A percentile compares a stretch with the other conserved stretches of the same genome.
These are phyloP conservation scores for Leptosphaerulina australis DNA, from an alignment of 2,329 filamentous ascomycete genomes.

Conservation along the genomic window DNA sequence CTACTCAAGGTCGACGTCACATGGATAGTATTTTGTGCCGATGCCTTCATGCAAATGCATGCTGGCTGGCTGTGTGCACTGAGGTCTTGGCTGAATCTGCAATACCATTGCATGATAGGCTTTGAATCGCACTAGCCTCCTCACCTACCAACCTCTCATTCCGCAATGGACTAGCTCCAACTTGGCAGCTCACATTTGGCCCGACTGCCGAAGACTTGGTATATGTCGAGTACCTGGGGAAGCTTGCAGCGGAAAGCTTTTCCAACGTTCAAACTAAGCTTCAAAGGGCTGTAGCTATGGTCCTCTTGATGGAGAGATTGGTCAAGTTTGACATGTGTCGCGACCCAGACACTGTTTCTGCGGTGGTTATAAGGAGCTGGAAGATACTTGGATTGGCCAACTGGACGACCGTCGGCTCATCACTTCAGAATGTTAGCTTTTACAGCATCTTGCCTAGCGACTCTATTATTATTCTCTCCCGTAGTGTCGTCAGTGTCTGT, in stretches of 20 bases:
- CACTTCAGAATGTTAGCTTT: constrained; percentile 2
- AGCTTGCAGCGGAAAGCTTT: constrained; percentile 18
- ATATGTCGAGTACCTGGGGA: constrained; percentile 13
- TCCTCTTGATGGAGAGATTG: not conserved
- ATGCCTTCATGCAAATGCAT: not conserved
- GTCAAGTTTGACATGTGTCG: not conserved
- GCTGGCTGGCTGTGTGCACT: not conserved
- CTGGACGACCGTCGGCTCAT: not conserved
- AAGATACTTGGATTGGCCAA: not conserved
- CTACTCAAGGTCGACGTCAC: not conserved
- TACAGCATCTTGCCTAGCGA: not conserved
- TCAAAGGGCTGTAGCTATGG: not conserved
- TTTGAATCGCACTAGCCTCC: constrained; percentile 1
- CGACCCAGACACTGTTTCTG: not conserved
- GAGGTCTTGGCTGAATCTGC: constrained; percentile 1
- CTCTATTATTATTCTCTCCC: constrained; percentile 8
- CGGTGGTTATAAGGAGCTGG: constrained; percentile 2
- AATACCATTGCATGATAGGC: constrained; percentile 1
- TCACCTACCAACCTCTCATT: not conserved
- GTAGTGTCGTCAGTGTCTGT: constrained; percentile 14
- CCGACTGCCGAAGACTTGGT: constrained; percentile 7
- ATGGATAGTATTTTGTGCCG: not conserved
- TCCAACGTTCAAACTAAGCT: constrained; percentile 6
- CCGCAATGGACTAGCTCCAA: constrained; percentile 4
- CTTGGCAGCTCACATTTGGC: not conserved